Evolutionary conservation across 495 filamentous ascomycete species (phyloP).

Genomic region (Neurospora sp.): DNA sequence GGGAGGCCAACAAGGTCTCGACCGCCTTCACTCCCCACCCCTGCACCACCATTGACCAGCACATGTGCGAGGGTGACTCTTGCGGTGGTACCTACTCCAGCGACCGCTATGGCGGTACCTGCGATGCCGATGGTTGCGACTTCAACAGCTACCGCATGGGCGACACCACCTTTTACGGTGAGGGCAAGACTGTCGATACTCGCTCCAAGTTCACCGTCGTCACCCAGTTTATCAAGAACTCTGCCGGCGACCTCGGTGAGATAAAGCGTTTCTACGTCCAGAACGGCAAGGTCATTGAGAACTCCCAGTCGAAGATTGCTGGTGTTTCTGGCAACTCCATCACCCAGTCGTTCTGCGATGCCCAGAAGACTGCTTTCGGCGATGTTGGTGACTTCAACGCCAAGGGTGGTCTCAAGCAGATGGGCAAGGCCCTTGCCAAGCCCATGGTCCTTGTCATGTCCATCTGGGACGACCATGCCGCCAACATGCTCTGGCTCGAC

Average conservation of each 20-base stretch:
- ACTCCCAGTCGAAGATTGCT: conserved; percentile 39
- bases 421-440: conserved; percentile 44
- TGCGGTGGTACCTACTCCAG: conserved; percentile 43
- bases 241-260: conserved; percentile 44
- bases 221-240: conserved; percentile 53
- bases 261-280: conserved; percentile 68
- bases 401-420: conserved; percentile 50
- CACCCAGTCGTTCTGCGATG: conserved; percentile 50
- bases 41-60: conserved; percentile 47
- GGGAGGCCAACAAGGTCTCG: conserved; percentile 60
- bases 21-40: conserved; percentile 59
- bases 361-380: conserved; percentile 51
- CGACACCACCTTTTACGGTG: conserved; percentile 52
- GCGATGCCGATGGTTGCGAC: conserved; percentile 66
- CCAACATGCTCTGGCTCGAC: conserved; percentile 82
- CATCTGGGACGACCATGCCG: conserved; percentile 68
- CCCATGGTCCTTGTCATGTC: conserved; percentile 72
- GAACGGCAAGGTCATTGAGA: conserved; percentile 51
- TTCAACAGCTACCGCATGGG: conserved; percentile 69
- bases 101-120: conserved; percentile 46
- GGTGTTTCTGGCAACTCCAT: conserved; percentile 48
- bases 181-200: conserved; percentile 53
- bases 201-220: conserved; percentile 60
- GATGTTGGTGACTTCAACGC: conserved; percentile 48
- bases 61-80: conserved; percentile 40